These are phyloP conservation scores for Pulveroboletus sp. DNA, from an alignment of 768 basidiomycete genomes.

Conservation along the genomic window DNA sequence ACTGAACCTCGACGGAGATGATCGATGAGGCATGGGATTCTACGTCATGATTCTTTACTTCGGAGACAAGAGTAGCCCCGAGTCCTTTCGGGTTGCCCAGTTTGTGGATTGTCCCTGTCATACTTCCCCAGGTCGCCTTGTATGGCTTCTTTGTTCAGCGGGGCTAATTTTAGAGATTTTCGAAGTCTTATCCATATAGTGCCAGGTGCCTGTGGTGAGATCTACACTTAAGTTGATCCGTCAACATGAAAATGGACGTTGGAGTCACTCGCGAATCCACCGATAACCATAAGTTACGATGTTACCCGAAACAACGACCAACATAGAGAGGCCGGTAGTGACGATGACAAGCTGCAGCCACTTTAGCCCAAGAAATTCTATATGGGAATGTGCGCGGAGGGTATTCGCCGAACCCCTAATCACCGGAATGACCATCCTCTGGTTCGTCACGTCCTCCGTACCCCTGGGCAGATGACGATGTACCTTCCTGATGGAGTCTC, in stretches of 20 bases:
- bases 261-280: conserved; percentile 10
- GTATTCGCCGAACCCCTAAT: conserved; percentile 30
- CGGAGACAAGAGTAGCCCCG: conserved; percentile 11
- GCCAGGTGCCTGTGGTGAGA: conserved; percentile 16
- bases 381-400: conserved; percentile 22
- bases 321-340: conserved; percentile 13
- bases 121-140: conserved; percentile 19
- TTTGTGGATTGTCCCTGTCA: conserved; percentile 15
- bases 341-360: conserved; percentile 21
- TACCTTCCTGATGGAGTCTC: conserved; percentile 52
- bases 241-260: conserved; percentile 11
- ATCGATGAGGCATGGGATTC: conserved; percentile 15
- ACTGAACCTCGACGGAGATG: conserved; percentile 23
- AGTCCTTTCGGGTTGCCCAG: conserved; percentile 18
- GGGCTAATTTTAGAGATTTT: conserved; percentile 23
- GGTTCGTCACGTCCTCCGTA: conserved; percentile 30
- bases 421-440: conserved; percentile 30
- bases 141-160: conserved; percentile 14
- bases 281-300: conserved; percentile 17
- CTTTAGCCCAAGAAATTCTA: conserved; percentile 34
- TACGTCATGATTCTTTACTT: conserved; percentile 11
- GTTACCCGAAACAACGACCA: conserved; percentile 16
- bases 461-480: conserved; percentile 20
- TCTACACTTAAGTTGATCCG: conserved; percentile 31
- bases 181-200: conserved; percentile 1